Evolutionary conservation across 441 rosid genomes (phyloP).

Genomic region (Gossypium gossypioides): DNA sequence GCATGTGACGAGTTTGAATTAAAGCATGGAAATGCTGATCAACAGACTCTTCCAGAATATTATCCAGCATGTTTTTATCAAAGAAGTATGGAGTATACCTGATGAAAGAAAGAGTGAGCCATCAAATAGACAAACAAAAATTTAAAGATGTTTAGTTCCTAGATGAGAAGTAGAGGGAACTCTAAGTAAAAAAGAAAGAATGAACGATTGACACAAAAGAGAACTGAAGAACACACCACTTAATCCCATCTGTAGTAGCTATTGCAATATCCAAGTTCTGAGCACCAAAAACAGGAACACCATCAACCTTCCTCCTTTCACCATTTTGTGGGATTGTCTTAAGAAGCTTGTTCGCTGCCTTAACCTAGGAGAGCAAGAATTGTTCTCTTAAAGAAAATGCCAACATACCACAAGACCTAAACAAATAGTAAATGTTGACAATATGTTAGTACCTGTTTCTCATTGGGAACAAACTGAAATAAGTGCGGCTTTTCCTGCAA

Average conservation of each 20-base stretch:
- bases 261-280: constrained; percentile 90
- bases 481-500: constrained; percentile 80
- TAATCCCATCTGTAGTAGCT: constrained; percentile 82
- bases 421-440: background rate
- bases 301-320: constrained; percentile 53
- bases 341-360: constrained; percentile 79
- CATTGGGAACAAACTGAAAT: constrained; percentile 91
- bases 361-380: constrained; percentile 40
- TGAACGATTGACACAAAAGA: background rate
- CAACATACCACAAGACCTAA: background rate
- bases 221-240: constrained; percentile 47
- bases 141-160: background rate
- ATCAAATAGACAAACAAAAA: background rate
- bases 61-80: constrained; percentile 80
- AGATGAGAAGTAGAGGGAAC: background rate
- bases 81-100: constrained; percentile 98
- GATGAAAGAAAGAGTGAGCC: constrained; percentile 16
- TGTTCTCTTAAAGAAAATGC: background rate
- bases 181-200: background rate
- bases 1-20: constrained; percentile 80
- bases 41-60: constrained; percentile 87
- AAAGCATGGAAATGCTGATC: constrained; percentile 82
- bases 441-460: constrained; percentile 57
- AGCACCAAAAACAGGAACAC: constrained; percentile 89
- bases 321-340: constrained; percentile 45